Base-by-base conservation (phyloP, 139 green algal genomes). In the Chlorella sp. region DNA sequence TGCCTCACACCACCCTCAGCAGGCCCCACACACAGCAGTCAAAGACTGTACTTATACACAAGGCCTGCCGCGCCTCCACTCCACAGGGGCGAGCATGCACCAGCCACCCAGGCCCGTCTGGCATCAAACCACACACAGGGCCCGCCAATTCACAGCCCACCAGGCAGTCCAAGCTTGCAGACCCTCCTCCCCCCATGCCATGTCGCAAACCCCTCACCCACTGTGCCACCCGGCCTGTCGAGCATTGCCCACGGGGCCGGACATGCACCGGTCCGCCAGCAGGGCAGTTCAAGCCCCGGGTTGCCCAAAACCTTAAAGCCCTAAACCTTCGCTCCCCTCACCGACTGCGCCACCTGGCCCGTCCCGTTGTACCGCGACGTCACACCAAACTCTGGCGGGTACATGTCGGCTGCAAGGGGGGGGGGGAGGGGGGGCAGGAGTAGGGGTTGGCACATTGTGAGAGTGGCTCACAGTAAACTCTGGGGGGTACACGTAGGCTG, bases 341-440 rank as follows among this genome's bases (percentile, higher is more conserved):
- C 87, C 68, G 48, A 39, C 76, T 96, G 87, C 26, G 97, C 97
- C 4, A 99, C 92, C 68, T 95, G 92, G 40, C 97, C 97, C 91
- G 98, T 86, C 30, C 97, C 97, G 64, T 92, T 93, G 92, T 98
- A 99, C 37, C 95, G 91, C 24, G 89, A 94, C 22, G 89, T 73
- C 36, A 99, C 94, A 75, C 95, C 97, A 87, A 99, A 93, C 86
- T 99, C 95, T 18, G 96, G 93, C 0, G 97, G 96, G 94, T 99
- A 99, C 37, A 94, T 89, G 7, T 91, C 91, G 16, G 79, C 90
- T 66, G 78, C 85, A 80, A 92, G 71, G 24, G 36, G 48, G 60
- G 83, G 92, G 71, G 24, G 36, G 48, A 68, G 83, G 53, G n/a
- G n/a, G 81, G 40, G 40, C 69, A 37, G 26, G 5, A 9, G 48